Evolutionary conservation across 805 yeast species (phyloP).

Genomic region (Candida golubevii): DNA sequence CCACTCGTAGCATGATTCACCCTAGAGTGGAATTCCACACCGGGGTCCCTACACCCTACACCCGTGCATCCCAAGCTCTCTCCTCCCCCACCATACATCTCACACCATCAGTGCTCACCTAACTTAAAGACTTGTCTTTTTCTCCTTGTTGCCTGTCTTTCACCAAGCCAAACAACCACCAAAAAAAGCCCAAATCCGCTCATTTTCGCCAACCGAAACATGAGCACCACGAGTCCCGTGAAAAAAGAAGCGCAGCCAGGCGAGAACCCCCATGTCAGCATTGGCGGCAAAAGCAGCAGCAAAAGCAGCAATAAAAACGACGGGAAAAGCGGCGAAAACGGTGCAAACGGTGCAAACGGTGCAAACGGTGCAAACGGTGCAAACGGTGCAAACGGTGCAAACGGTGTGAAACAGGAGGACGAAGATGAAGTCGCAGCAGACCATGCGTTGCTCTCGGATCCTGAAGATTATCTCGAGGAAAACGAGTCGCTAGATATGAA

Average conservation of each 20-base stretch:
- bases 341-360: too few species aligned
- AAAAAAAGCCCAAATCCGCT: neutral
- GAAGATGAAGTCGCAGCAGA: slow-evolving; percentile 16
- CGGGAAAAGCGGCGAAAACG: too few species aligned
- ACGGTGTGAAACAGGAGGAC: slow-evolving; percentile 4
- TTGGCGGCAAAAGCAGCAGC: neutral
- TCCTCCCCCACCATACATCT: neutral
- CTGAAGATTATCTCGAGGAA: slow-evolving; percentile 44
- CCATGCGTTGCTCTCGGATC: slow-evolving; percentile 38
- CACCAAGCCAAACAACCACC: slow-evolving; percentile 1
- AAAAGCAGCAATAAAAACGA: too few species aligned
- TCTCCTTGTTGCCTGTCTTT: slow-evolving; percentile 1
- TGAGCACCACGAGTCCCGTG: slow-evolving; percentile 14
- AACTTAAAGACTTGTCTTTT: neutral
- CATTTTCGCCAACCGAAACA: neutral
- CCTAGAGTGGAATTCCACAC: too few species aligned
- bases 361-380: too few species aligned
- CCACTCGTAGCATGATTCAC: too few species aligned
- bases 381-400: too few species aligned
- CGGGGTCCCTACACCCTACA: too few species aligned
- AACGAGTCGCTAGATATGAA: slow-evolving; percentile 79
- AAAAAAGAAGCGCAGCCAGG: slow-evolving; percentile 1
- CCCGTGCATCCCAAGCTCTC: neutral
- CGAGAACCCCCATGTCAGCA: slow-evolving; percentile 1
- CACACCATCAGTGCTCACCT: neutral